A percentile compares a stretch with the other conserved stretches of the same genome.
phyloP scores from a whole-genome alignment of 2,329 filamentous ascomycete genomes.

The Diaporthe ilicicola region DNA sequence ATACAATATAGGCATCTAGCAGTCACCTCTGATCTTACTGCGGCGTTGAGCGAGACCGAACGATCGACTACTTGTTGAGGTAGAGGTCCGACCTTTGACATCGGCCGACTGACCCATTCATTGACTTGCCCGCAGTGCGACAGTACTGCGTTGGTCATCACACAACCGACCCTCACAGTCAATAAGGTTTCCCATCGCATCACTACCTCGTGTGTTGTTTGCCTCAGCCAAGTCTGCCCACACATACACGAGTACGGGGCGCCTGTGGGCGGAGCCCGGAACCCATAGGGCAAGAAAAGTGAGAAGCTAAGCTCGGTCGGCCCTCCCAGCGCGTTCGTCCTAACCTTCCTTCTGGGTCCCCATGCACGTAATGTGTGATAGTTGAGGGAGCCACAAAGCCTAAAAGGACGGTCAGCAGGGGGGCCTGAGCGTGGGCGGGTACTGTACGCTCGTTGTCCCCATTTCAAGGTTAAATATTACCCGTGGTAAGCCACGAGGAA shows the following conservation, averaged over 20 bases:
- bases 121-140: neutral
- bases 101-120: neutral
- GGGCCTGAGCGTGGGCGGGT: neutral
- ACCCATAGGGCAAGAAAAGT: too few relatives aligned
- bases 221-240: neutral
- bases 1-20: too few relatives aligned
- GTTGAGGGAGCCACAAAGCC: neutral
- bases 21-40: neutral
- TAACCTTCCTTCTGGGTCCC: neutral
- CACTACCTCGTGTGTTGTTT: neutral
- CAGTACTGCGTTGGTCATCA: neutral
- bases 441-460: neutral
- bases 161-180: neutral
- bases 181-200: neutral
- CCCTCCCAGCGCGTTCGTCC: neutral
- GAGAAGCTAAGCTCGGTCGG: neutral
- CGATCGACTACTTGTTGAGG: neutral
- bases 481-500: slow-evolving; percentile 7
- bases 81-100: neutral
- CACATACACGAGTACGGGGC: neutral
- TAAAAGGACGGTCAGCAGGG: neutral
- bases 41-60: neutral
- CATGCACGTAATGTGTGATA: slow-evolving; percentile 13
- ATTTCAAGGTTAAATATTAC: neutral
- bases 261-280: neutral